Evolutionary conservation across 345 rosid genomes (phyloP).

Genomic region (Fremontodendron californicum): DNA sequence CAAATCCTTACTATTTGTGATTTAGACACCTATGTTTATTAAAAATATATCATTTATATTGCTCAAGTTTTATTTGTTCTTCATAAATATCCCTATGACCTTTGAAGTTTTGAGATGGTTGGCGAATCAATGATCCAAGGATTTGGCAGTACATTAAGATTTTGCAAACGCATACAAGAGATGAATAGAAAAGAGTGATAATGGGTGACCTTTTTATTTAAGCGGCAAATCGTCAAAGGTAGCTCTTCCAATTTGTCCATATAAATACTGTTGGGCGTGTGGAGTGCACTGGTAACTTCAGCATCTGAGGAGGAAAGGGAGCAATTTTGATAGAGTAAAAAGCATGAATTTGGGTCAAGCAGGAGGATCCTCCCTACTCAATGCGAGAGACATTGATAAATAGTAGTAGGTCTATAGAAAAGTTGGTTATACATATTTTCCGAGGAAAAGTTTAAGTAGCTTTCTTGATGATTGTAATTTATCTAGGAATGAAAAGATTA

Average conservation of each 20-base stretch:
- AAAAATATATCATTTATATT: background rate
- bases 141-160: background rate
- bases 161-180: background rate
- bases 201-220: slow-evolving; percentile 56
- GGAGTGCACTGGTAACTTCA: slow-evolving; percentile 23
- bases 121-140: background rate
- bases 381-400: background rate
- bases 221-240: slow-evolving; percentile 50
- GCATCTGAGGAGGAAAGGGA: slow-evolving; percentile 31
- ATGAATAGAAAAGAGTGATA: background rate
- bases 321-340: background rate
- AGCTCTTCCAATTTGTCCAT: slow-evolving; percentile 50
- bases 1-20: background rate
- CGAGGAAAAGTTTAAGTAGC: background rate
- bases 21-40: no score
- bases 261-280: slow-evolving; percentile 28
- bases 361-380: background rate
- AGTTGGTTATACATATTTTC: background rate
- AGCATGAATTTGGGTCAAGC: background rate
- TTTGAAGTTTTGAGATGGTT: background rate
- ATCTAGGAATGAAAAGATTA: background rate
- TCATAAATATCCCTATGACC: background rate
- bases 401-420: background rate
- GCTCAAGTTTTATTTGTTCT: background rate
- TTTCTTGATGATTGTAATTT: slow-evolving; percentile 1